These are phyloP conservation scores for Ascoidea asiatica DNA, from an alignment of 805 yeast genomes.

Conservation along the genomic window DNA sequence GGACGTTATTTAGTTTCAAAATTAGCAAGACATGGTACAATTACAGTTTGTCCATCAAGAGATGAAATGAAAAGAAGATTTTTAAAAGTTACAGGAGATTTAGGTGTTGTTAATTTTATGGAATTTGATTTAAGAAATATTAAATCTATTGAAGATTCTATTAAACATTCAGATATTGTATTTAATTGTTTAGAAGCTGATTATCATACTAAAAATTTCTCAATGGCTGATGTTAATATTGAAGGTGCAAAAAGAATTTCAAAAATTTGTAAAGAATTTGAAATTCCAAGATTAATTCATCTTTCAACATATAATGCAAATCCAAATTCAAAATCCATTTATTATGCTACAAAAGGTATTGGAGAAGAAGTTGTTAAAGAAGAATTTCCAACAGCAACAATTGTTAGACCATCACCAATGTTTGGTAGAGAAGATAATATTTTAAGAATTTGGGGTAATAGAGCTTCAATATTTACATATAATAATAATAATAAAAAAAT, in stretches of 20 bases:
- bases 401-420: slow-evolving; percentile 76
- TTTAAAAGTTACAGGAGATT: slow-evolving; percentile 71
- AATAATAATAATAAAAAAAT: slow-evolving; percentile 48
- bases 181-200: slow-evolving; percentile 70
- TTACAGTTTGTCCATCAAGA: slow-evolving; percentile 65
- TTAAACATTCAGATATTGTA: slow-evolving; percentile 72
- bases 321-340: slow-evolving; percentile 53
- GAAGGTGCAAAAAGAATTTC: slow-evolving; percentile 72
- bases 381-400: slow-evolving; percentile 60
- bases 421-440: slow-evolving; percentile 64
- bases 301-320: slow-evolving; percentile 72
- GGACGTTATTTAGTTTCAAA: slow-evolving; percentile 63
- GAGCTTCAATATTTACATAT: slow-evolving; percentile 50
- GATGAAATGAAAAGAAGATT: slow-evolving; percentile 69
- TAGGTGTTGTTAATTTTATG: slow-evolving; percentile 75
- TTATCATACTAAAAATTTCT: slow-evolving; percentile 63
- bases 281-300: slow-evolving; percentile 63
- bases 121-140: slow-evolving; percentile 75
- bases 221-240: slow-evolving; percentile 73
- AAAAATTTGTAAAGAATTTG: slow-evolving; percentile 51
- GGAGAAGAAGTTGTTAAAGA: slow-evolving; percentile 64
- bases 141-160: slow-evolving; percentile 61
- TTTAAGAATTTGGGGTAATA: slow-evolving; percentile 43
- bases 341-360: slow-evolving; percentile 64
- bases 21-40: slow-evolving; percentile 73